Base-by-base conservation (phyloP, 2,329 filamentous ascomycete species). In the Claviceps sp. region DNA sequence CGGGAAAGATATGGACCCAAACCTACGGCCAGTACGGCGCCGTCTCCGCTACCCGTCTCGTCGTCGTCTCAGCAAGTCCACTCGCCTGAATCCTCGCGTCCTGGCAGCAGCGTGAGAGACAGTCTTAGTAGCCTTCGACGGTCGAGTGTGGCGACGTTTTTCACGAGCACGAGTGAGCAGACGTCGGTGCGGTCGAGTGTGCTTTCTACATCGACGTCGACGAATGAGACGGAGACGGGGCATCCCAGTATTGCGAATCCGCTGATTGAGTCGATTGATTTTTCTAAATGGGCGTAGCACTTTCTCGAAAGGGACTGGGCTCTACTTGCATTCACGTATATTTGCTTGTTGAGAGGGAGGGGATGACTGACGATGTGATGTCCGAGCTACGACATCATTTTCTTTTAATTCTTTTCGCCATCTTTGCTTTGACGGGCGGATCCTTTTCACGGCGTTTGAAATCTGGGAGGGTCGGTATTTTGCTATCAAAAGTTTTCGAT, bases 81-180 rank as follows among this genome's bases (percentile, higher is more conserved):
- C 22, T 55, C 54, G 41, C 46, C 54, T 9, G 61, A 54, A 24
- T 22, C 48, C 7, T 53, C 52, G 38, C 54, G 51, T 48, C 54
- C 45, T 54, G 59, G 56, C 58, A 58, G 52, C 54, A 58, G 55
- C 55, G 71, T 82, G 48, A 72, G 81, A 14, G 80, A 84, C 57
- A 83, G 79, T 59, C 73, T 83, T 53, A 79, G 67, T 58, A 81
- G 75, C 58, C 68, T 84, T 41, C 72, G 80, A 49, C 71, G 81
- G 54, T 75, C 79, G n/a, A 83, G 79, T 37, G 79, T 84, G 2
- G 80, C 79, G 5, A 84, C 80, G 2, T 84, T 84, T 60, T 78
- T 83, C 57, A 77, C 77, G 2, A 76, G 67, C 54, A 72, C 73
- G 5, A 79, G 73, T 61, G 78, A 82, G 56, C 71, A 74, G 57